A percentile compares a stretch with the other conserved stretches of the same genome.
These are phyloP conservation scores for Eucalyptus curtisii DNA, from an alignment of 345 rosid species.

Conservation along the genomic window DNA sequence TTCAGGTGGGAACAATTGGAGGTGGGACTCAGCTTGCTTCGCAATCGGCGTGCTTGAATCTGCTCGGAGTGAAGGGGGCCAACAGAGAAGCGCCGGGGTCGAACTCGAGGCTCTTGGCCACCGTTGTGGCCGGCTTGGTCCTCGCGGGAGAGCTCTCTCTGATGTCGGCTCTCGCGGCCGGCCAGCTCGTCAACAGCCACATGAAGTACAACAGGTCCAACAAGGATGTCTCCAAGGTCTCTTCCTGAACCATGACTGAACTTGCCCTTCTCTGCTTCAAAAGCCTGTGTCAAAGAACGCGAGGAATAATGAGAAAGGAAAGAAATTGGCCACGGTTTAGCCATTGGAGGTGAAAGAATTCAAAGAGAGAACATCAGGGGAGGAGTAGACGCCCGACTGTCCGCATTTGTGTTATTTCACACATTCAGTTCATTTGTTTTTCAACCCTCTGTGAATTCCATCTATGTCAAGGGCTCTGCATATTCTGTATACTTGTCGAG, in stretches of 20 bases:
- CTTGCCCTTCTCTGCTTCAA: neutral
- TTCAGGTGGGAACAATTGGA: slow-evolving; percentile 45
- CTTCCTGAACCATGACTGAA: neutral
- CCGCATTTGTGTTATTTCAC: neutral
- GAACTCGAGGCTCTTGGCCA: slow-evolving; percentile 32
- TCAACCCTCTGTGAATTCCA: neutral
- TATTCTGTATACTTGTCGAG: neutral
- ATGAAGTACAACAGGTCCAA: slow-evolving; percentile 27
- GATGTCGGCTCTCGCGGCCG: slow-evolving; percentile 35
- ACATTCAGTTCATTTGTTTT: neutral
- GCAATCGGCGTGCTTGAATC: slow-evolving; percentile 44
- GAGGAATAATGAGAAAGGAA: neutral
- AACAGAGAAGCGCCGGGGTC: slow-evolving; percentile 24
- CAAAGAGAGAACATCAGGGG: neutral
- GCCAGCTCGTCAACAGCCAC: slow-evolving; percentile 27
- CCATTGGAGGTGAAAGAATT: neutral
- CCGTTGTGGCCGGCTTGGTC: slow-evolving; percentile 35
- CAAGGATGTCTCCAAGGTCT: slow-evolving; percentile 2
- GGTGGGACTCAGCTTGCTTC: slow-evolving; percentile 49
- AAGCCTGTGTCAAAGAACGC: neutral
- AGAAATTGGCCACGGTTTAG: neutral
- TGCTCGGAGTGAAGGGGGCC: slow-evolving; percentile 49
- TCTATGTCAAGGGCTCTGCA: neutral
- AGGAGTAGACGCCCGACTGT: neutral
- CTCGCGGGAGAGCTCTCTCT: slow-evolving; percentile 49